Base-by-base conservation (phyloP, 78 protist genomes). In the Dictyostelium intermedium region DNA sequence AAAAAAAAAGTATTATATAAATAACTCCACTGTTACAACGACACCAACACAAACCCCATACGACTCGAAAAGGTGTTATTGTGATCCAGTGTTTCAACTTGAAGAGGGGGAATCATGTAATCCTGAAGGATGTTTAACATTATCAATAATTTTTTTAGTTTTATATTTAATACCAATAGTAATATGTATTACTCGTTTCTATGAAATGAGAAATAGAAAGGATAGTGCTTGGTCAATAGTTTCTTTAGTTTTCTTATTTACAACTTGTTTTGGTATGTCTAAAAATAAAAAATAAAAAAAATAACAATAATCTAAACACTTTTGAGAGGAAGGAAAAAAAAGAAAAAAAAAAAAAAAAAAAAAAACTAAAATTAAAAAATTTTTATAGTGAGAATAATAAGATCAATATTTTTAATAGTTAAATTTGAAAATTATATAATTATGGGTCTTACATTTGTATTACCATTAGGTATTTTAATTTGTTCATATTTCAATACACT, bases 401-500 rank as follows among this genome's bases (percentile, higher is more conserved):
- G 92, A 78, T 32, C 85, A 63, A 43, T n/a, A 61, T 61, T 32
- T 27, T 34, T 43, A 61, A 39, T 87, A 14, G 32, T 11, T 7
- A 7, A 61, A 37, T 11, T 13, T 37, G 60, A 30, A 14, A 25
- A 27, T 37, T 16, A 8, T n/a, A 11, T 41, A 10, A 3, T 32
- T 8, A 87, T 87, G 92, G 92, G 76, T 39, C 20, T 61, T 16
- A 56, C 80, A 78, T 87, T 76, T 78, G 32, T 87, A 20, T 20
- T 87, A 1, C 92, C 92, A 63, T 61, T 87, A 20, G 84, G 69
- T 25, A 53, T 87, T 45, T 78, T 87, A 63, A 60, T 87, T 63
- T 76, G 86, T 41, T 87, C 92, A 35, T 87, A 78, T 61, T 87
- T 78, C 47, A 87, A 87, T 60, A 77, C 92, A 37, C 41, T 87